Evolutionary conservation across 2,329 filamentous ascomycete genomes (phyloP), one percentile per base, ranked within the genome.

Genomic region (Claviceps pazoutovae): DNA sequence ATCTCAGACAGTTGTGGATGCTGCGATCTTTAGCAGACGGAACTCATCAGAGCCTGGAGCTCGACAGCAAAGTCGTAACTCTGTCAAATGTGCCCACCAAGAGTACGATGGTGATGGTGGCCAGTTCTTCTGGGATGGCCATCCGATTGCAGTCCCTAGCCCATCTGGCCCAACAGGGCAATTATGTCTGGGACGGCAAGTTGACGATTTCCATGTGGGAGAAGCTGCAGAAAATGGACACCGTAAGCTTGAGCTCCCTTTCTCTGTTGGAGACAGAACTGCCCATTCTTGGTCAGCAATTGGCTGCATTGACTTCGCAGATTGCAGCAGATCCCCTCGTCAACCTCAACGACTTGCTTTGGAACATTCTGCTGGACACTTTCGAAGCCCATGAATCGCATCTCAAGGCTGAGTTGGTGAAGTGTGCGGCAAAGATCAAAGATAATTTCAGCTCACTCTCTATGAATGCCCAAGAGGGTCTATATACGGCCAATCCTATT

Each of bases 251-350:
- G 41, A 74, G 74, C 46, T 78, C 80, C 43, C 67, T 88, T 47
- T 72, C 76, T 45, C 71, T 84, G 17, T 70, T 88, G 0, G 81
- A 86, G 63, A 69, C 72, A 1, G 84, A 88, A 60, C 66, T 86
- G 48, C 79, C 80, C 8, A 69, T 76, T 3, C 68, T 86, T 54
- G 79, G 78, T 9, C 71, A 72, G 45, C 74, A 79, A 52, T 58
- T 85, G 26, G 67, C 75, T 47, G 62, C 66, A 38, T 71, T 78
- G 53, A 74, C 73, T 51, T 60, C 67, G 36, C 66, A 77, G 26
- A 64, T 84, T 43, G 64, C 71, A 3, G 62, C 68, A 14, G 73
- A 81, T 57, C 73, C 79, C 2, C 58, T 79, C 3, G 58, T 61
- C 11, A 68, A 73, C 43, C 67, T 84, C 17, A 74, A 73, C 54